These are phyloP conservation scores for Apostasia ramifera DNA, from an alignment of 106 monocot species.

Conservation along the genomic window DNA sequence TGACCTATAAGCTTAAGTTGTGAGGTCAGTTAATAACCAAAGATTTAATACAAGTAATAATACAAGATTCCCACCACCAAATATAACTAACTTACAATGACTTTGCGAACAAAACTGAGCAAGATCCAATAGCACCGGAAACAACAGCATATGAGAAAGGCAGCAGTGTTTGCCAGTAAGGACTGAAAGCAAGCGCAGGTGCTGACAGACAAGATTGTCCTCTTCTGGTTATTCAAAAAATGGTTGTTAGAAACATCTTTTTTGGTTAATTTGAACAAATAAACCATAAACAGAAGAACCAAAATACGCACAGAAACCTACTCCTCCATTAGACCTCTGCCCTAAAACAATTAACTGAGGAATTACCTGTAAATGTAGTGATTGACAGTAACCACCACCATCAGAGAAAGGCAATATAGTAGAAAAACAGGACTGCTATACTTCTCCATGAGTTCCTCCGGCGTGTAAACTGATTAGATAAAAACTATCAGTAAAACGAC, in stretches of 20 bases:
- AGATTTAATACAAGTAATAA: too few species aligned
- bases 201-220: conserved; percentile 48
- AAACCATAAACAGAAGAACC: not conserved
- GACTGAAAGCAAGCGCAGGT: conserved; percentile 33
- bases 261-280: not conserved
- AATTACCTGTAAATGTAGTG: conserved; percentile 86
- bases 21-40: too few species aligned
- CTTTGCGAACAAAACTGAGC: conserved; percentile 97
- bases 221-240: conserved; percentile 43
- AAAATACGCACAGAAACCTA: not conserved
- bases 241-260: not conserved
- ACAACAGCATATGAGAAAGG: conserved; percentile 97
- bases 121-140: conserved; percentile 94
- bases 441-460: conserved; percentile 73
- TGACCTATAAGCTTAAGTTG: too few species aligned
- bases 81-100: conserved; percentile 56
- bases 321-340: not conserved
- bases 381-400: conserved; percentile 56
- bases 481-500: conserved; percentile 2
- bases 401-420: conserved; percentile 73
- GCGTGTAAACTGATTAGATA: conserved; percentile 69
- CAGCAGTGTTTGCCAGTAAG: conserved; percentile 68
- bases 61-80: not conserved
- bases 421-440: conserved; percentile 82
- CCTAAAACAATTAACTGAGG: not conserved